phyloP scores from a whole-genome alignment of 805 yeast genomes.

The Saccharomyces mikatae region DNA sequence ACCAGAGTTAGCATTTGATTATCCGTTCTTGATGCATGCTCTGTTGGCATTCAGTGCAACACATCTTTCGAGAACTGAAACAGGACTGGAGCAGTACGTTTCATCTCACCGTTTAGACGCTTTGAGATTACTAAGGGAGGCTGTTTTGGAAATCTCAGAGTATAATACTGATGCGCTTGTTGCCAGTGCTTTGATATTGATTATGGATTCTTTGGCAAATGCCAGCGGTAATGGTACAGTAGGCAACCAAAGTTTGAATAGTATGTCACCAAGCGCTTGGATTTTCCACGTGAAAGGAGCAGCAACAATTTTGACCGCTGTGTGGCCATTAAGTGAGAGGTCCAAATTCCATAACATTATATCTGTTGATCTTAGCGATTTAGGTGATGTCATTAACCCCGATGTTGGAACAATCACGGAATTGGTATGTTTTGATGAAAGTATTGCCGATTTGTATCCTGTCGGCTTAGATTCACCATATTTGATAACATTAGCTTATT shows the following conservation, averaged over 20 bases:
- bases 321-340: constrained; percentile 78
- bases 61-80: constrained; percentile 70
- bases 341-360: constrained; percentile 62
- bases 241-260: constrained; percentile 31
- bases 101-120: constrained; percentile 87
- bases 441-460: constrained; percentile 79
- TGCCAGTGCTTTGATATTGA: constrained; percentile 80
- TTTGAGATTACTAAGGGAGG: constrained; percentile 67
- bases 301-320: constrained; percentile 89
- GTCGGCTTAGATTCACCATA: constrained; percentile 78
- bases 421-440: constrained; percentile 75
- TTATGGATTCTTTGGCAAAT: constrained; percentile 90
- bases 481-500: constrained; percentile 74
- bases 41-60: constrained; percentile 88
- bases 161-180: constrained; percentile 90
- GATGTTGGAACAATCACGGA: constrained; percentile 35
- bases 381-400: constrained; percentile 53
- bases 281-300: constrained; percentile 95
- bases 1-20: constrained; percentile 78
- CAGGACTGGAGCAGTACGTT: constrained; percentile 71
- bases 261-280: constrained; percentile 91
- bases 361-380: constrained; percentile 82
- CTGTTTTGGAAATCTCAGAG: constrained; percentile 72
- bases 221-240: constrained; percentile 35
- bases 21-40: constrained; percentile 89